phyloP scores from a whole-genome alignment of 2,329 filamentous ascomycete genomes.

The Venturia nashicola region DNA sequence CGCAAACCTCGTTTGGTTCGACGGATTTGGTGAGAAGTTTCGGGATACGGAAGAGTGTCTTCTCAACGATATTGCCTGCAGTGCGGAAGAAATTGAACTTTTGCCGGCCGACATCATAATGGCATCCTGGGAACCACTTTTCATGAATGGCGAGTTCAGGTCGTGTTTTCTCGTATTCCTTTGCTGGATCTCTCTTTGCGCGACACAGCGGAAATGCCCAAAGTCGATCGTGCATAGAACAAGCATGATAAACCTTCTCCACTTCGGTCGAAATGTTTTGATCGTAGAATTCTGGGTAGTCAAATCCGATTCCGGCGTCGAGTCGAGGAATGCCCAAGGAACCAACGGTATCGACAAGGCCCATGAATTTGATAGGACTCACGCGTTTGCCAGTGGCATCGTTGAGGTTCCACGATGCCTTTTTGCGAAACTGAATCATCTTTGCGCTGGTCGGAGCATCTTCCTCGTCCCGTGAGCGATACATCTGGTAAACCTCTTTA shows the following conservation, averaged over 20 bases:
- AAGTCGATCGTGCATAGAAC: conserved; percentile 21
- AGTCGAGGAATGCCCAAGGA: conserved; percentile 33
- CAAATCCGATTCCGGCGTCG: conserved; percentile 23
- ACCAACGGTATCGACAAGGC: conserved; percentile 32
- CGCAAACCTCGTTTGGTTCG: conserved; percentile 21
- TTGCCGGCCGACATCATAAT: conserved; percentile 25
- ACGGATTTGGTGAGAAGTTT: conserved; percentile 18
- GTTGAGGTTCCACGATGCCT: conserved; percentile 13
- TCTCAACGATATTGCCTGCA: conserved; percentile 18
- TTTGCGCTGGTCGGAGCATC: not conserved
- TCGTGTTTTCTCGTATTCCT: conserved; percentile 9
- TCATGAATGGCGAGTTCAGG: conserved; percentile 15
- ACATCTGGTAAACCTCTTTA: conserved; percentile 12
- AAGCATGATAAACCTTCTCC: conserved; percentile 22
- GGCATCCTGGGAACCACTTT: conserved; percentile 25
- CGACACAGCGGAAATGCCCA: conserved; percentile 24
- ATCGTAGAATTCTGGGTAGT: conserved; percentile 25
- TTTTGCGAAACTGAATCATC: conserved; percentile 12
- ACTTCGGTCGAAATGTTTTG: conserved; percentile 21
- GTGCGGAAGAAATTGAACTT: conserved; percentile 22
- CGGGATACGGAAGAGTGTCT: conserved; percentile 17
- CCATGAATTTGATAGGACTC: conserved; percentile 11
- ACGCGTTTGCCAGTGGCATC: not conserved
- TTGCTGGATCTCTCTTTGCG: conserved; percentile 13
- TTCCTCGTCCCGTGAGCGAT: conserved; percentile 9